Conservation (phyloP, 192 early-diverging fungal genomes). For the Phlyctochytrium planicorne region DNA sequence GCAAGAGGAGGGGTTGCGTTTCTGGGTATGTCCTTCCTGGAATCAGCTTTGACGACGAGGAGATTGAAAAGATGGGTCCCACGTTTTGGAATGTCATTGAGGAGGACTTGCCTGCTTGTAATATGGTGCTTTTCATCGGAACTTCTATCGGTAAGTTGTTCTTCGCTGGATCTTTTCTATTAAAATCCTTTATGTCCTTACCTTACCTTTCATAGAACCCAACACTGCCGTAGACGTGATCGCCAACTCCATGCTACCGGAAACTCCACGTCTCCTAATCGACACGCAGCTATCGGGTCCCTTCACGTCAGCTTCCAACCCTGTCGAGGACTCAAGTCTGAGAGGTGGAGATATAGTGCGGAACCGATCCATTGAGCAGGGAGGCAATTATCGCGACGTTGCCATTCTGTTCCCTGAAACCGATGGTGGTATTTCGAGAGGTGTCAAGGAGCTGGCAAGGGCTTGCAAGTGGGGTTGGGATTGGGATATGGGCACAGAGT, state of each 20-base stretch:
- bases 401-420: not conserved
- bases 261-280: not conserved
- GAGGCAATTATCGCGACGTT: not conserved
- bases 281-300: not conserved
- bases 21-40: not conserved
- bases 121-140: not conserved
- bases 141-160: not conserved
- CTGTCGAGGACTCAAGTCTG: not conserved
- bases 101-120: not conserved
- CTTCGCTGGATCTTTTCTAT: too few relatives aligned
- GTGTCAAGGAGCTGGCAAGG: not conserved
- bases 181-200: too few relatives aligned
- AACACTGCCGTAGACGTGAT: too few relatives aligned
- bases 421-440: not conserved
- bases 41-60: not conserved
- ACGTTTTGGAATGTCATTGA: conserved; percentile 1
- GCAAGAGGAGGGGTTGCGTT: not conserved
- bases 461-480: conserved; percentile 2
- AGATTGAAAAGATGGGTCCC: not conserved
- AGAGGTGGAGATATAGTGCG: too few relatives aligned
- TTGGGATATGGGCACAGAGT: too few relatives aligned
- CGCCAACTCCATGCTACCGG: not conserved
- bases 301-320: not conserved
- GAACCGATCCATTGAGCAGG: not conserved
- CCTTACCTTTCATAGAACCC: too few relatives aligned